Conservation (phyloP, 371 early-diverging fungal genomes). For the Lichtheimia hyalospora region DNA sequence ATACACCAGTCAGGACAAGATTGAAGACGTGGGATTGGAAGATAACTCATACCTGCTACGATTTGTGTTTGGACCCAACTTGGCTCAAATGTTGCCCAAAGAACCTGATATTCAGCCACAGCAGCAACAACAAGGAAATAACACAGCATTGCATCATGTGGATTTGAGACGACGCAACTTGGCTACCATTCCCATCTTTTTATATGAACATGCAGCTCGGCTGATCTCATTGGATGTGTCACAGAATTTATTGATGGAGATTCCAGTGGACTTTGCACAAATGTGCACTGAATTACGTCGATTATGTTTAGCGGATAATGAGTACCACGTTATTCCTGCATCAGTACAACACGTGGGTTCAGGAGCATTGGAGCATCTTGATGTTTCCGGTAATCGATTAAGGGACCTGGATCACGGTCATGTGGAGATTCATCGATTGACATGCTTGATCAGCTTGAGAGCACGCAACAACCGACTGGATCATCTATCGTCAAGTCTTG, state of each 20-base stretch:
- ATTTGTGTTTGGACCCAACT: constrained; percentile 71
- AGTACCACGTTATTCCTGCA: constrained; percentile 59
- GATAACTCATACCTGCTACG: constrained; percentile 84
- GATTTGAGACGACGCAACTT: constrained; percentile 67
- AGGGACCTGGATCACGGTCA: constrained; percentile 58
- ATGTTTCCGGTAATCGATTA: constrained; percentile 78
- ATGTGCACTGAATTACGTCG: constrained; percentile 63
- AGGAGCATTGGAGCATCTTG: constrained; percentile 59
- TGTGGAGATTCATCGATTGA: constrained; percentile 47
- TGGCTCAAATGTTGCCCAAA: constrained; percentile 44
- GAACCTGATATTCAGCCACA: constrained; percentile 11
- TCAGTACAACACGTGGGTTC: constrained; percentile 52
- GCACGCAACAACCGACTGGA: constrained; percentile 76
- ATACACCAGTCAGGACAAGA: constrained; percentile 74
- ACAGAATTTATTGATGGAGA: constrained; percentile 66
- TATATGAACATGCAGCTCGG: constrained; percentile 65
- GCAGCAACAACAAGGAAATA: too few relatives aligned
- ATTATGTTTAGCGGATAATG: constrained; percentile 71
- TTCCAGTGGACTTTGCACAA: constrained; percentile 77
- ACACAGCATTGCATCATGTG: constrained; percentile 41
- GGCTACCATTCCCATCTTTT: constrained; percentile 74
- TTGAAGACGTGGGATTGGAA: constrained; percentile 78
- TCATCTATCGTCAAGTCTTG: constrained; percentile 60
- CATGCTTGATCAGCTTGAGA: constrained; percentile 56
- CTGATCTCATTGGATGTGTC: constrained; percentile 73